Conservation (phyloP, 2,329 filamentous ascomycete species). For the Coleophoma cylindrospora region DNA sequence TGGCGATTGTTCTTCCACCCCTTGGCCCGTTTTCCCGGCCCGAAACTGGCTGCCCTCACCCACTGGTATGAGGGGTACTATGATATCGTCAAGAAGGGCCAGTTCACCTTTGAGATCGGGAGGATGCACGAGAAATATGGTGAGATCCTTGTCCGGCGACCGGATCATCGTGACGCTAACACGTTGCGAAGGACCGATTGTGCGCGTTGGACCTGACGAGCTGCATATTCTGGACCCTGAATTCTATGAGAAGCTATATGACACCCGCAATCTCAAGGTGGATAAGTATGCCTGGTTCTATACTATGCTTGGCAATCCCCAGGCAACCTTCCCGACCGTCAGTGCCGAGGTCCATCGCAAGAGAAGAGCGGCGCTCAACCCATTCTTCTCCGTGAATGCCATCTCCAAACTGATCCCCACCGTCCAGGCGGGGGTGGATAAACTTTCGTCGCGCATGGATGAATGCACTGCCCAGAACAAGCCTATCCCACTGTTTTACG, state of each 20-base stretch:
- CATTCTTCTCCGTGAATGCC: slow-evolving; percentile 13
- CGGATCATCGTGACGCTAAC: neutral
- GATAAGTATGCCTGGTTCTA: slow-evolving; percentile 11
- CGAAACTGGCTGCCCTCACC: slow-evolving; percentile 9
- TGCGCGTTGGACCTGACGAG: slow-evolving; percentile 23
- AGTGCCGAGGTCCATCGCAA: slow-evolving; percentile 7
- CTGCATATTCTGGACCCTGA: slow-evolving; percentile 19
- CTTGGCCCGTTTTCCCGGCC: slow-evolving; percentile 11
- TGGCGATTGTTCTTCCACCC: slow-evolving; percentile 12
- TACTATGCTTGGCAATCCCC: slow-evolving; percentile 6
- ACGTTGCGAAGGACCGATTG: slow-evolving; percentile 13
- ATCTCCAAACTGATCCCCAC: slow-evolving; percentile 18
- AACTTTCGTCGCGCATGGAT: slow-evolving; percentile 9
- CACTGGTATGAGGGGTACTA: slow-evolving; percentile 10
- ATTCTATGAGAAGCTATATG: slow-evolving; percentile 17
- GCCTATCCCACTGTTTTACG: slow-evolving; percentile 20
- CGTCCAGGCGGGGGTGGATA: slow-evolving; percentile 16
- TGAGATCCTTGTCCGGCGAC: neutral
- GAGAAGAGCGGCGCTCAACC: slow-evolving; percentile 7
- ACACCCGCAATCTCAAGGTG: slow-evolving; percentile 8
- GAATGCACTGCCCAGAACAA: slow-evolving; percentile 6
- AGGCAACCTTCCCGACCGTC: slow-evolving; percentile 11
- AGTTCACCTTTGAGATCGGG: slow-evolving; percentile 5
- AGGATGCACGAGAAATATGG: slow-evolving; percentile 12
- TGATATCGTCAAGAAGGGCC: slow-evolving; percentile 4